Evolutionary conservation across 352 stramenopile species (phyloP).

Genomic region (Globisporangium parvum): DNA sequence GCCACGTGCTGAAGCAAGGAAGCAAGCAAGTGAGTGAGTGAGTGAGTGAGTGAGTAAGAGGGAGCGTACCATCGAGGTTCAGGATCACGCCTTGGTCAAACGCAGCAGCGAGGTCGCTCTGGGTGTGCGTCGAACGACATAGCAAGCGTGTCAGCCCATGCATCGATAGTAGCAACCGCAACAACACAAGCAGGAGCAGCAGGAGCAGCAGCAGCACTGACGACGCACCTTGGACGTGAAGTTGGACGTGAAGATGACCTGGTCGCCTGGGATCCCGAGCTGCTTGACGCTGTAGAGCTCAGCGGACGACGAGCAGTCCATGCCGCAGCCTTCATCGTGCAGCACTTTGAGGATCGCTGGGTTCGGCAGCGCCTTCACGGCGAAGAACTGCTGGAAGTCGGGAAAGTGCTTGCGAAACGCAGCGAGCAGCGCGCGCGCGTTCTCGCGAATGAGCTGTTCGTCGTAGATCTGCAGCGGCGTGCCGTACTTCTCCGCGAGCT

Average conservation of each 20-base stretch:
- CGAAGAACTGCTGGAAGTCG: slow-evolving; percentile 86
- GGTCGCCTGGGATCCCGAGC: slow-evolving; percentile 64
- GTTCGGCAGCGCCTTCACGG: slow-evolving; percentile 88
- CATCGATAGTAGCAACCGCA: too few species aligned
- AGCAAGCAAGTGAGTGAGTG: not conserved
- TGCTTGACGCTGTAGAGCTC: slow-evolving; percentile 78
- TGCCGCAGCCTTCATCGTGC: slow-evolving; percentile 76
- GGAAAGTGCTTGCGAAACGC: slow-evolving; percentile 74
- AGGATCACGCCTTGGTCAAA: slow-evolving; percentile 83
- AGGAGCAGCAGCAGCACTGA: not conserved
- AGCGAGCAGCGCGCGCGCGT: slow-evolving; percentile 60
- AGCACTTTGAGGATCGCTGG: slow-evolving; percentile 84
- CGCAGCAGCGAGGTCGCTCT: slow-evolving; percentile 59
- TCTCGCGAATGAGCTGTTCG: slow-evolving; percentile 77
- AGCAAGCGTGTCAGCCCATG: too few species aligned
- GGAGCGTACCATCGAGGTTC: slow-evolving; percentile 63
- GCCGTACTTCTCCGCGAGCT: slow-evolving; percentile 65
- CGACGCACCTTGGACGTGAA: slow-evolving; percentile 62
- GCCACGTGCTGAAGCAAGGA: not conserved
- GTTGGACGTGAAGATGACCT: slow-evolving; percentile 89
- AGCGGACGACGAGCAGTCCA: slow-evolving; percentile 85
- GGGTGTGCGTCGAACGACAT: not conserved
- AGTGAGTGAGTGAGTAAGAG: not conserved
- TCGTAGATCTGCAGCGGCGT: slow-evolving; percentile 89
- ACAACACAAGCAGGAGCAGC: too few species aligned